These are phyloP conservation scores for Asterochloris sp. DNA, from an alignment of 139 green algal species.

Conservation along the genomic window DNA sequence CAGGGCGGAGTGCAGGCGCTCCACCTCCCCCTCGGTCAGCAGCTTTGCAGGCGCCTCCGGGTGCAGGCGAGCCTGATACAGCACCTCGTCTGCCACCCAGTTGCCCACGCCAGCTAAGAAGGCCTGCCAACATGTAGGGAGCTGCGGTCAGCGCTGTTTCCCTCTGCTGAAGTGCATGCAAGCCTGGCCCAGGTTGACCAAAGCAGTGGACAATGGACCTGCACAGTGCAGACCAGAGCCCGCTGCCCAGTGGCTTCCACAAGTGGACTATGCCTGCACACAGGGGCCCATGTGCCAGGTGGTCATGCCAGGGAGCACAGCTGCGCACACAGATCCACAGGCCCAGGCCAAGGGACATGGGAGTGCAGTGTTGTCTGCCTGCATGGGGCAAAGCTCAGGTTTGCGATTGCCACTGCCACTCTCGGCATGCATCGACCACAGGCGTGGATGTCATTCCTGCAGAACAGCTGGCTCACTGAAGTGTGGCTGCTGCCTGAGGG, in stretches of 20 bases:
- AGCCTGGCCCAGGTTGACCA: neutral
- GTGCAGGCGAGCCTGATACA: slow-evolving; percentile 53
- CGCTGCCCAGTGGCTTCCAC: neutral
- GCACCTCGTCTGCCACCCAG: slow-evolving; percentile 90
- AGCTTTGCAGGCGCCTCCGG: slow-evolving; percentile 57
- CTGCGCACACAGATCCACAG: no score
- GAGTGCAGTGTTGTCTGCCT: no score
- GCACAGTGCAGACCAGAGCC: neutral
- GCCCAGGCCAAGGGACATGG: no score
- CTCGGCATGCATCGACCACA: no score
- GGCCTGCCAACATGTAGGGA: slow-evolving; percentile 25
- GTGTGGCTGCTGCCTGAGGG: no score
- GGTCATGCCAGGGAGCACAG: neutral
- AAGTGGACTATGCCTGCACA: neutral
- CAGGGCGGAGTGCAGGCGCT: slow-evolving; percentile 25
- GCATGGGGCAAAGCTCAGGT: no score
- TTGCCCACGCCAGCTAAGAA: slow-evolving; percentile 84
- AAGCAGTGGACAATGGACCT: neutral
- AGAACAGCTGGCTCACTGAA: no score
- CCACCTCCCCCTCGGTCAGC: slow-evolving; percentile 35
- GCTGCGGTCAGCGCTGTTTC: neutral
- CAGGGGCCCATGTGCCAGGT: neutral
- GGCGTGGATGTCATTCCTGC: no score
- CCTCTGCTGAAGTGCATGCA: neutral
- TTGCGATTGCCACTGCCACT: no score